Conservation (phyloP, 2,329 filamentous ascomycete genomes). For the Trichoderma koningii region DNA sequence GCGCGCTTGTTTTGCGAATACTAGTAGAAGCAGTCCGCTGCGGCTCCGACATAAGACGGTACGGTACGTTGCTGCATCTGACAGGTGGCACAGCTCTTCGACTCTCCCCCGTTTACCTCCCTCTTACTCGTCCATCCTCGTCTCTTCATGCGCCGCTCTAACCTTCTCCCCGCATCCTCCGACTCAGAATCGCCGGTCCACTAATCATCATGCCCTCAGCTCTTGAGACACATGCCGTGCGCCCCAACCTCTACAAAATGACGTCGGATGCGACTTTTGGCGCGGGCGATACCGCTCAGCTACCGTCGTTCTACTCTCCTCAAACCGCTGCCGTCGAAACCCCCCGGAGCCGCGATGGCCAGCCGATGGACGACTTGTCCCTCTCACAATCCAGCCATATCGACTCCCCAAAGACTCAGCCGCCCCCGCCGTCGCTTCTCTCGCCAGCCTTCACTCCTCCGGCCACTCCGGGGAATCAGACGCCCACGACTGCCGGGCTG, state of each 20-base stretch:
- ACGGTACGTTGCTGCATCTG: constrained; percentile 20
- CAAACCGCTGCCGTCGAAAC: constrained; percentile 38
- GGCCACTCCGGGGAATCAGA: constrained; percentile 61
- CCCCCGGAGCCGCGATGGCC: constrained; percentile 30
- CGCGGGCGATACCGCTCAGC: constrained; percentile 37
- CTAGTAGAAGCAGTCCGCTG: background rate
- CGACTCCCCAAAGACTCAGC: constrained; percentile 29
- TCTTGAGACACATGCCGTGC: constrained; percentile 18
- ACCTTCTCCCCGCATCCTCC: background rate
- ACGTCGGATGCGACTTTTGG: constrained; percentile 21
- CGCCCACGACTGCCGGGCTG: constrained; percentile 49
- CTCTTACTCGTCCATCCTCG: background rate
- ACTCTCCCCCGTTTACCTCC: background rate
- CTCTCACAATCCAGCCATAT: constrained; percentile 36
- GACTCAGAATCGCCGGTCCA: background rate
- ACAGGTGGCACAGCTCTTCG: too few relatives aligned
- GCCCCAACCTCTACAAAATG: constrained; percentile 9
- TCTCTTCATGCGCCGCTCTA: background rate
- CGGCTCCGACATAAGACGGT: constrained; percentile 16
- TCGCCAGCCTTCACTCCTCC: constrained; percentile 84
- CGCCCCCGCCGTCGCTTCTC: constrained; percentile 68
- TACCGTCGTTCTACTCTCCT: constrained; percentile 53
- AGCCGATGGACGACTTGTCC: constrained; percentile 42
- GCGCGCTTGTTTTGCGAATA: constrained; percentile 24
- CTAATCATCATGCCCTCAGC: constrained; percentile 25